Percentiles rank a stretch among this genome's conserved stretches.
Conservation (phyloP, 345 rosid genomes). For the Eutrema heterophyllum region DNA sequence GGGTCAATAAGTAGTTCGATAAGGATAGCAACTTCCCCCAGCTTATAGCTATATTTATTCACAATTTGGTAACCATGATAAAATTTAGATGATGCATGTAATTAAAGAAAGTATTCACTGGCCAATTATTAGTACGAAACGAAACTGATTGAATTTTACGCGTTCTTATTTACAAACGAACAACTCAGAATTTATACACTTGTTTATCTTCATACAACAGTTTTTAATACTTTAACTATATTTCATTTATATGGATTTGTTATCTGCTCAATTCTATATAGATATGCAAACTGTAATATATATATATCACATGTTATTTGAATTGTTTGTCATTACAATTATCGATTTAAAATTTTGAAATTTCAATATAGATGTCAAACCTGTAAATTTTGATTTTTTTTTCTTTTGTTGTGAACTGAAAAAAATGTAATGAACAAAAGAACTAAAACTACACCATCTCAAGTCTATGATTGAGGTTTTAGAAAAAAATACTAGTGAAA, state of each 20-base stretch:
- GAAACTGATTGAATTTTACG: background rate
- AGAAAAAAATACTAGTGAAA: too few relatives aligned
- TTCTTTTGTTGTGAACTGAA: too few relatives aligned
- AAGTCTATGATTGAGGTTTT: too few relatives aligned
- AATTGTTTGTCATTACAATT: background rate
- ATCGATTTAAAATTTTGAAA: too few relatives aligned
- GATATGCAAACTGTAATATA: background rate
- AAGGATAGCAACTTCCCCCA: slow-evolving; percentile 24
- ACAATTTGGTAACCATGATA: slow-evolving; percentile 13
- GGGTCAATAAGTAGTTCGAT: slow-evolving; percentile 18
- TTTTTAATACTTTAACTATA: background rate
- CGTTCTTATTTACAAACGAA: background rate
- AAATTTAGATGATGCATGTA: background rate
- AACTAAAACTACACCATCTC: too few relatives aligned
- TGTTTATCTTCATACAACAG: background rate
- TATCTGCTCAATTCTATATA: background rate
- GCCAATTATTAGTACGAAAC: background rate
- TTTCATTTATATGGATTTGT: background rate
- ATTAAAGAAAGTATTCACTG: slow-evolving; percentile 2
- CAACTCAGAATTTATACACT: background rate
- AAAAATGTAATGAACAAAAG: background rate
- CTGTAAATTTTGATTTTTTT: background rate
- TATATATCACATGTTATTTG: background rate
- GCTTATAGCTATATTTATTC: slow-evolving; percentile 25
- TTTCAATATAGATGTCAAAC: background rate